A percentile compares a stretch with the other conserved stretches of the same genome.
phyloP scores from a whole-genome alignment of 768 basidiomycete species.

The Amanita muscaria region DNA sequence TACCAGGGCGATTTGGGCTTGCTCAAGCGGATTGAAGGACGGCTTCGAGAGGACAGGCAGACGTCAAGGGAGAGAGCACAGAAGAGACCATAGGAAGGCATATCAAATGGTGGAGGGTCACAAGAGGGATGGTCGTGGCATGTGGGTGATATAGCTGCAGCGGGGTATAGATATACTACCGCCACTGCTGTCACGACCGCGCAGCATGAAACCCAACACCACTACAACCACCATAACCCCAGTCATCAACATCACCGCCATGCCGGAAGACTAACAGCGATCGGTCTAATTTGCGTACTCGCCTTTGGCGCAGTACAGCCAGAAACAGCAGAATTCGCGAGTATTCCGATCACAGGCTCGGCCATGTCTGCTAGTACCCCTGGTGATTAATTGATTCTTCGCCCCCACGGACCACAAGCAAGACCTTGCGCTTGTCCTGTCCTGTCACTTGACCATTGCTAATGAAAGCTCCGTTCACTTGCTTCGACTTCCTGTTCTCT shows the following conservation, averaged over 20 bases:
- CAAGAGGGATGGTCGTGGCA: slow-evolving; percentile 7
- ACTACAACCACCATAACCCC: too few species aligned
- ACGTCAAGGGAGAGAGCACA: slow-evolving; percentile 26
- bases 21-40: slow-evolving; percentile 58
- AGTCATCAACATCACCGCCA: slow-evolving; percentile 3
- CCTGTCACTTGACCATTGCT: too few species aligned
- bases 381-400: too few species aligned
- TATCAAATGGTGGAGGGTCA: slow-evolving; percentile 12
- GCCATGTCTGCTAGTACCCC: too few species aligned
- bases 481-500: too few species aligned
- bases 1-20: slow-evolving; percentile 75
- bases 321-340: not conserved
- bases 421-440: too few species aligned
- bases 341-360: too few species aligned
- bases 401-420: too few species aligned
- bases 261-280: slow-evolving; percentile 36
- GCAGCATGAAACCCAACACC: too few species aligned
- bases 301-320: slow-evolving; percentile 9
- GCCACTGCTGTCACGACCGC: too few species aligned
- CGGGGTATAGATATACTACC: slow-evolving; percentile 1
- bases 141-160: slow-evolving; percentile 4
- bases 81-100: slow-evolving; percentile 14
- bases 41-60: slow-evolving; percentile 34
- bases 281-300: slow-evolving; percentile 39
- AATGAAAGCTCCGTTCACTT: too few species aligned